Percentiles rank a stretch among this genome's conserved stretches.
Conservation (phyloP, 306 rosid species). For the Trifolium subterraneum region DNA sequence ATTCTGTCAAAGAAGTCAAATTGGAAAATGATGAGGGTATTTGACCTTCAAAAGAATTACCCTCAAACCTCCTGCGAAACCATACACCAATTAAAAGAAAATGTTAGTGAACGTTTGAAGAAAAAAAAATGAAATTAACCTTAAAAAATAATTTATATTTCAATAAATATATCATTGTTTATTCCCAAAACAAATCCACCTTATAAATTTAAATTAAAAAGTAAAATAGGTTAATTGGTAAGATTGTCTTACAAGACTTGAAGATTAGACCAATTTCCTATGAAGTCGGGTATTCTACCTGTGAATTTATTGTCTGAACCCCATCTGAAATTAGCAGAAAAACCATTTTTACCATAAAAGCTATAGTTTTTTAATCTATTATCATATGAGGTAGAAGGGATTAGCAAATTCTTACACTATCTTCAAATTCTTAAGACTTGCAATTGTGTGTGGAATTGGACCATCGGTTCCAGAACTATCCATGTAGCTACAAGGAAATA, state of each 20-base stretch:
- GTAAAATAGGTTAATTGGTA: neutral
- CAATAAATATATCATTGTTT: too few relatives aligned
- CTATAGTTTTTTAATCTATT: neutral
- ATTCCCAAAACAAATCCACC: too few relatives aligned
- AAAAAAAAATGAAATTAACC: neutral
- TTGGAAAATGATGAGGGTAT: slow-evolving; percentile 71
- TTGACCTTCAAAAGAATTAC: slow-evolving; percentile 75
- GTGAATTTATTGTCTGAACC: slow-evolving; percentile 68
- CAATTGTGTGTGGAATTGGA: slow-evolving; percentile 74
- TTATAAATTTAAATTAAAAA: too few relatives aligned
- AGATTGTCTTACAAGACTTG: slow-evolving; percentile 58
- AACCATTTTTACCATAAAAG: neutral
- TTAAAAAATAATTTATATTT: too few relatives aligned
- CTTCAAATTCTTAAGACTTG: slow-evolving; percentile 52
- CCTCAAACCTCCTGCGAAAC: slow-evolving; percentile 73
- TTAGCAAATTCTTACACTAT: slow-evolving; percentile 59
- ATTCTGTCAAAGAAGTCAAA: slow-evolving; percentile 65
- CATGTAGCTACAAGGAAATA: slow-evolving; percentile 60
- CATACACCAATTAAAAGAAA: slow-evolving; percentile 13
- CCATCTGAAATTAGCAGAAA: slow-evolving; percentile 59
- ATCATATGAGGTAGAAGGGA: slow-evolving; percentile 1
- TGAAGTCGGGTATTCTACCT: slow-evolving; percentile 75
- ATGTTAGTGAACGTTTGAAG: neutral
- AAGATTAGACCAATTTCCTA: slow-evolving; percentile 74
- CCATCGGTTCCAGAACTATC: slow-evolving; percentile 83